phyloP scores from a whole-genome alignment of 768 basidiomycete genomes.

The Suillus americanus region DNA sequence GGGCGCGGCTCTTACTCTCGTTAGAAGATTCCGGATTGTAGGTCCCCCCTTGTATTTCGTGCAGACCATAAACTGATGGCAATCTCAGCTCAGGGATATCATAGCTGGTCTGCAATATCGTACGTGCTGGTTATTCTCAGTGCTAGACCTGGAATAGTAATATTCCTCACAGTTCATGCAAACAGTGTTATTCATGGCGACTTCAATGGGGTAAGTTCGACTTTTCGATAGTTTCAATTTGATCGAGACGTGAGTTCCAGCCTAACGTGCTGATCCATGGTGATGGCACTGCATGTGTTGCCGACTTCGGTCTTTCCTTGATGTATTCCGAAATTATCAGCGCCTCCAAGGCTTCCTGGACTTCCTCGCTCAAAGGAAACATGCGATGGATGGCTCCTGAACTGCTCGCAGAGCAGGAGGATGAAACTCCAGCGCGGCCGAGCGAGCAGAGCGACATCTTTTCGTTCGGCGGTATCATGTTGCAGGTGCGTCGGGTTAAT shows the following conservation, averaged over 20 bases:
- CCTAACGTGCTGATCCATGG: slow-evolving; percentile 35
- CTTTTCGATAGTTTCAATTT: neutral
- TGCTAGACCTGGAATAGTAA: neutral
- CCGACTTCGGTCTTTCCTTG: slow-evolving; percentile 40
- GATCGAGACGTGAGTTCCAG: slow-evolving; percentile 16
- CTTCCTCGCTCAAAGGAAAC: slow-evolving; percentile 24
- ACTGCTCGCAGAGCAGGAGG: slow-evolving; percentile 23
- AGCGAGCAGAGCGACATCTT: slow-evolving; percentile 40
- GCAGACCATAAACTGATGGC: neutral
- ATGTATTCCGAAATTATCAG: slow-evolving; percentile 33
- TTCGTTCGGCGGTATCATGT: slow-evolving; percentile 36
- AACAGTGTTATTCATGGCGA: slow-evolving; percentile 7
- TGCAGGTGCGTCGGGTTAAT: slow-evolving; percentile 19
- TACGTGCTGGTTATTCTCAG: neutral
- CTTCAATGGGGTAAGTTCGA: slow-evolving; percentile 8
- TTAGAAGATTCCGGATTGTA: slow-evolving; percentile 16
- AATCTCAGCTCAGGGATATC: neutral
- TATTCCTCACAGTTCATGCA: neutral
- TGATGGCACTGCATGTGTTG: slow-evolving; percentile 31
- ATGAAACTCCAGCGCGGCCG: slow-evolving; percentile 8
- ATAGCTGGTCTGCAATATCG: neutral
- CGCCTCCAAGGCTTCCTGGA: slow-evolving; percentile 8
- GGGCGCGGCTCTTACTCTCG: slow-evolving; percentile 7
- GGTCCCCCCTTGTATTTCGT: slow-evolving; percentile 1
- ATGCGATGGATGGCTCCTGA: slow-evolving; percentile 44